Conservation (phyloP, 2,329 filamentous ascomycete genomes). For the Talaromyces amestolkiae region DNA sequence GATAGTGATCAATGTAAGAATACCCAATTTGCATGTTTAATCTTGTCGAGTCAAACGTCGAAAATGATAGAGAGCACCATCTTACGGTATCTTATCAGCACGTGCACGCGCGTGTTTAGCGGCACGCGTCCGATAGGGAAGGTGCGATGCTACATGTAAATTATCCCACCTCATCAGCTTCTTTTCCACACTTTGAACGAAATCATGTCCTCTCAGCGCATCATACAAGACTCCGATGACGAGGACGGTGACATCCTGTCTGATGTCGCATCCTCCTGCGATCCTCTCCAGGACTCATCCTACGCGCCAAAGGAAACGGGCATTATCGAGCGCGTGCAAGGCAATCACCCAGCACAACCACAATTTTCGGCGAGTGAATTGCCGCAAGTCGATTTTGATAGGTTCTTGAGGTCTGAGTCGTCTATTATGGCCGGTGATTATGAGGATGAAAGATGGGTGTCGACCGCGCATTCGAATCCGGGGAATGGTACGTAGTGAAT, state of each 20-base stretch:
- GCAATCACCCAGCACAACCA: not conserved
- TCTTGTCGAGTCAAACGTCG: not conserved
- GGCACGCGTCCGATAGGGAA: conserved; percentile 20
- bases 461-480: conserved; percentile 29
- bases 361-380: conserved; percentile 24
- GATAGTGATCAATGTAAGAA: conserved; percentile 5
- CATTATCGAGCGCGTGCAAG: not conserved
- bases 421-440: conserved; percentile 25
- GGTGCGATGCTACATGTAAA: not conserved
- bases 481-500: conserved; percentile 23
- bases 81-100: conserved; percentile 29
- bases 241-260: conserved; percentile 38
- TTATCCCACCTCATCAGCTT: not conserved
- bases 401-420: conserved; percentile 33
- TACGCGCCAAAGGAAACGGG: not conserved
- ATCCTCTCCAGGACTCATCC: conserved; percentile 21
- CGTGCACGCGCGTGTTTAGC: conserved; percentile 27
- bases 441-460: conserved; percentile 37
- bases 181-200: not conserved
- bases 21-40: not conserved
- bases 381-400: conserved; percentile 36
- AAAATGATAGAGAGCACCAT: not conserved
- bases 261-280: conserved; percentile 24
- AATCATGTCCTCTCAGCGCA: conserved; percentile 36
- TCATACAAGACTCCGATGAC: conserved; percentile 47